Evolutionary conservation across 331 rosid genomes (phyloP).

Genomic region (Ulmus americana): DNA sequence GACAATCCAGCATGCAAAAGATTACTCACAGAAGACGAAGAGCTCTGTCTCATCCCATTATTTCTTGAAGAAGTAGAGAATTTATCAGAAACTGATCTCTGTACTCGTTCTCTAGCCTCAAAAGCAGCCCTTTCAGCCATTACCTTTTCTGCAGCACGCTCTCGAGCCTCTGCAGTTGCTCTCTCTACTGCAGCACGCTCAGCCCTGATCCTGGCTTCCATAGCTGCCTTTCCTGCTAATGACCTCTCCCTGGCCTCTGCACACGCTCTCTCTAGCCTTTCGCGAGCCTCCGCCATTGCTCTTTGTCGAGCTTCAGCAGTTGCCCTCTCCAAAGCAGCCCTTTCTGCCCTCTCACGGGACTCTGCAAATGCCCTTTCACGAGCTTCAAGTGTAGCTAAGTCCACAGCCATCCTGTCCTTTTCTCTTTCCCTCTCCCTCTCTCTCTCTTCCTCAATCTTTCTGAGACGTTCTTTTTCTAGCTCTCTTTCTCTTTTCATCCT

Average conservation of each 20-base stretch:
- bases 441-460: slow-evolving; percentile 62
- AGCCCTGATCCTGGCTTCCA: slow-evolving; percentile 69
- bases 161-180: slow-evolving; percentile 83
- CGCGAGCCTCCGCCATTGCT: slow-evolving; percentile 74
- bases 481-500: slow-evolving; percentile 47
- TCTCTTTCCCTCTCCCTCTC: slow-evolving; percentile 87
- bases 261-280: slow-evolving; percentile 84
- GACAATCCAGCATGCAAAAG: slow-evolving; percentile 11
- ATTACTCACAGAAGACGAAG: slow-evolving; percentile 54
- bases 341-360: slow-evolving; percentile 63
- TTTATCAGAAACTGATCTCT: slow-evolving; percentile 78
- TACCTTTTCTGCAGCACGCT: slow-evolving; percentile 59
- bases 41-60: slow-evolving; percentile 46
- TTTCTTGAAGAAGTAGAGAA: slow-evolving; percentile 44
- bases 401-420: slow-evolving; percentile 83
- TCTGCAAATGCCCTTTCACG: slow-evolving; percentile 52
- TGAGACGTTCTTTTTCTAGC: slow-evolving; percentile 47
- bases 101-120: slow-evolving; percentile 56
- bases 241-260: slow-evolving; percentile 81
- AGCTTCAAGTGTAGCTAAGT: slow-evolving; percentile 63
- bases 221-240: slow-evolving; percentile 45
- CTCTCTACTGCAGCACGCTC: slow-evolving; percentile 87
- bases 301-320: slow-evolving; percentile 62
- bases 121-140: slow-evolving; percentile 53
- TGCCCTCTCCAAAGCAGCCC: slow-evolving; percentile 68